Conservation (phyloP, 495 filamentous ascomycete species). For the Sordaria brevicollis region DNA sequence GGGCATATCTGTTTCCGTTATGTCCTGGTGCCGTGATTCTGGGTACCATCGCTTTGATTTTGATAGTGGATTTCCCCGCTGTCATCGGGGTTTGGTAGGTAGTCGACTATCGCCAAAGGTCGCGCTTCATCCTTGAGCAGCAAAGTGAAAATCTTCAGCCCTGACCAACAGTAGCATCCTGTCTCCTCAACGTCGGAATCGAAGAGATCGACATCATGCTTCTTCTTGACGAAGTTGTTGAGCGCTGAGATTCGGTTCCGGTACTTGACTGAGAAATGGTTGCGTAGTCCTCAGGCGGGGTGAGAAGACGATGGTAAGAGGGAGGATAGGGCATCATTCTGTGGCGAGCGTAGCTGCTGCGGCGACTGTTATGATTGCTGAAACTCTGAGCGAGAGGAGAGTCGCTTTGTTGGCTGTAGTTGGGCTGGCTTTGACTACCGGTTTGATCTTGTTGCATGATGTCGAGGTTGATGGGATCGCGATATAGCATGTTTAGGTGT, state of each 20-base stretch:
- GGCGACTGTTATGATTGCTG: background rate
- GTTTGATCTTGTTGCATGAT: background rate
- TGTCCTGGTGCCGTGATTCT: too few species aligned
- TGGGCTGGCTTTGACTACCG: background rate
- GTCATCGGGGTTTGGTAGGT: too few species aligned
- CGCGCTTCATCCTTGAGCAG: background rate
- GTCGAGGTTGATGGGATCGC: background rate
- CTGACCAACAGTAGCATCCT: background rate
- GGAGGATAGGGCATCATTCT: background rate
- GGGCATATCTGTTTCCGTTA: too few species aligned
- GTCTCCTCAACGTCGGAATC: background rate
- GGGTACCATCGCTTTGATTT: too few species aligned
- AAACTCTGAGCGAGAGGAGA: background rate
- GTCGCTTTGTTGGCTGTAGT: background rate
- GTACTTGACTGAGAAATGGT: background rate
- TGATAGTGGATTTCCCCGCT: too few species aligned
- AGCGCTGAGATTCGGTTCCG: background rate
- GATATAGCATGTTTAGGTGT: background rate
- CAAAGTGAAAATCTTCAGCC: background rate
- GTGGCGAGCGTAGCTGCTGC: background rate
- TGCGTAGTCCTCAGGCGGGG: background rate
- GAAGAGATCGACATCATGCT: background rate
- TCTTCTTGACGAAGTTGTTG: background rate
- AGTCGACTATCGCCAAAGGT: background rate
- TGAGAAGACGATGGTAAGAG: background rate